phyloP scores from a whole-genome alignment of 495 filamentous ascomycete genomes.

The Pseudomonodictys pantanalensis region DNA sequence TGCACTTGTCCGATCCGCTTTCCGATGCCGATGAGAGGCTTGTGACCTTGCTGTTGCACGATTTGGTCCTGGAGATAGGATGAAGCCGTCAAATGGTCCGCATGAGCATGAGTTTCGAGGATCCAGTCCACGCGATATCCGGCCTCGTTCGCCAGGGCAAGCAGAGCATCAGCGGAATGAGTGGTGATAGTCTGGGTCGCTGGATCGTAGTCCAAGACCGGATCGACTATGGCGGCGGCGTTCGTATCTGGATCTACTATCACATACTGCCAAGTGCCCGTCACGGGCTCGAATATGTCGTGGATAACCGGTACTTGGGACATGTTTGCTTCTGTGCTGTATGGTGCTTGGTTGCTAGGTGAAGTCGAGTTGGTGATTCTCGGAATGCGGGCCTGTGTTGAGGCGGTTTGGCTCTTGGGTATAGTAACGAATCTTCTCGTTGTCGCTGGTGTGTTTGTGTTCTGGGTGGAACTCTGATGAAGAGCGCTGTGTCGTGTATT shows the following conservation, averaged over 20 bases:
- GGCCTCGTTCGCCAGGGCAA: constrained; percentile 43
- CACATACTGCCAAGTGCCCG: constrained; percentile 63
- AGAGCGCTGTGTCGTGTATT: too few relatives aligned
- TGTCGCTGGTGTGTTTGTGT: too few relatives aligned
- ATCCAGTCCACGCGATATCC: constrained; percentile 50
- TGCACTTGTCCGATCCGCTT: constrained; percentile 55
- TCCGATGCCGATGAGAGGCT: constrained; percentile 52
- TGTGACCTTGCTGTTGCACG: constrained; percentile 27
- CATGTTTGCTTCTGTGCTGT: background rate
- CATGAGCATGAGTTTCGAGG: constrained; percentile 62
- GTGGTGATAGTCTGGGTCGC: constrained; percentile 49
- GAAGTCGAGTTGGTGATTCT: background rate
- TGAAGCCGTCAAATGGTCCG: constrained; percentile 60
- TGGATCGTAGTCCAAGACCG: constrained; percentile 58
- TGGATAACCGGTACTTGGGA: constrained; percentile 37
- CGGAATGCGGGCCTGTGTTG: background rate
- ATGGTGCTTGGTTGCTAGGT: background rate
- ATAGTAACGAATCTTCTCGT: too few relatives aligned
- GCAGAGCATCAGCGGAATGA: constrained; percentile 48
- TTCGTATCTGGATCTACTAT: constrained; percentile 51
- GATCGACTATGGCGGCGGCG: constrained; percentile 55
- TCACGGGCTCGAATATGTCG: constrained; percentile 45
- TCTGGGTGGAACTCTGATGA: too few relatives aligned
- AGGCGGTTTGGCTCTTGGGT: background rate
- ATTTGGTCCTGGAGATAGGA: constrained; percentile 53